Percentiles rank a stretch among this genome's conserved stretches.
phyloP scores from a whole-genome alignment of 306 rosid genomes.

The Trifolium pratense region DNA sequence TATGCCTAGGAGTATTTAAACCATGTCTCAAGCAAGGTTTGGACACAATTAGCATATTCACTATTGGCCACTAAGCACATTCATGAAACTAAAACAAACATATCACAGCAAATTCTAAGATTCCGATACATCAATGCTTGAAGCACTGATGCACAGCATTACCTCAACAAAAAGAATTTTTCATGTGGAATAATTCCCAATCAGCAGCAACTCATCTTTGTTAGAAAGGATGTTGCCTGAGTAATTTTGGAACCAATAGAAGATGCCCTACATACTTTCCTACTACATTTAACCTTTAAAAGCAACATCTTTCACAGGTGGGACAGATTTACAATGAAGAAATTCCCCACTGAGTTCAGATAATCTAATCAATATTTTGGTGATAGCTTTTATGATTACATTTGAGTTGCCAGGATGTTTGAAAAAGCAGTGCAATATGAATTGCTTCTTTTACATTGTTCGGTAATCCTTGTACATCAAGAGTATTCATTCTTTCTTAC shows the following conservation, averaged over 20 bases:
- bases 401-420: slow-evolving; percentile 54
- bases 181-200: slow-evolving; percentile 70
- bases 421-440: slow-evolving; percentile 50
- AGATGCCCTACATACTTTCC: slow-evolving; percentile 64
- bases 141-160: slow-evolving; percentile 60
- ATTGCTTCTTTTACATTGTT: slow-evolving; percentile 56
- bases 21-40: slow-evolving; percentile 69
- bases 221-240: slow-evolving; percentile 58
- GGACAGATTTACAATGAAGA: slow-evolving; percentile 61
- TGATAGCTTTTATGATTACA: slow-evolving; percentile 60
- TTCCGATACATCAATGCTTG: slow-evolving; percentile 56
- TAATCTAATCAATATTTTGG: slow-evolving; percentile 60
- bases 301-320: slow-evolving; percentile 56
- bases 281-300: slow-evolving; percentile 57
- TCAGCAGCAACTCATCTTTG: slow-evolving; percentile 72
- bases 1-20: slow-evolving; percentile 48
- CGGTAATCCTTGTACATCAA: slow-evolving; percentile 37
- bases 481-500: slow-evolving; percentile 46
- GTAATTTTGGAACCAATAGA: slow-evolving; percentile 65
- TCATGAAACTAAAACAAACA: slow-evolving; percentile 56
- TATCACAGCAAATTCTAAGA: slow-evolving; percentile 56
- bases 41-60: slow-evolving; percentile 67
- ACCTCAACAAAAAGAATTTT: slow-evolving; percentile 53
- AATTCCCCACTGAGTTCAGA: slow-evolving; percentile 73
- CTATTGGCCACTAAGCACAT: slow-evolving; percentile 72